Evolutionary conservation across 805 yeast species (phyloP), one percentile per base, ranked within the genome.

Genomic region (Candida quercuum): DNA sequence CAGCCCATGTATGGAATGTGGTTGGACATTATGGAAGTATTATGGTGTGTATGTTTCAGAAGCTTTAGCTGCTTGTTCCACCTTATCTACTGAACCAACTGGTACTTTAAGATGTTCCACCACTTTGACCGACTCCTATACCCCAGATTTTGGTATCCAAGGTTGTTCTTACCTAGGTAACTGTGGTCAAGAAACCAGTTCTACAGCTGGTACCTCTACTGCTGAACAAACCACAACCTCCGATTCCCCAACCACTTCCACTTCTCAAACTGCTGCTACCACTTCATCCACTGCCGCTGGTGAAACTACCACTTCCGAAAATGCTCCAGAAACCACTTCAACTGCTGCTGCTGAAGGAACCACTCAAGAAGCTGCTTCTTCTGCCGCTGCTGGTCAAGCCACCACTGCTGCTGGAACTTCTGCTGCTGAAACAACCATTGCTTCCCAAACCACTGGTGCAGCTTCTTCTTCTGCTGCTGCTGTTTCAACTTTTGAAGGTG

Each of bases 21-120:
- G 67, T 32, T 63, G 69, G 65, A 60, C 65, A 37, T 43, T 63
- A 42, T 63, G 67, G 67, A 40, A 40, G 33, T 59, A 63, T 47
- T 63, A 63, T 46, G 61, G 64, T 28, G 35, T 41, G 1, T 63
- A 46, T 47, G 53, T 63, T 36, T 40, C 54, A 18, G 27, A 43
- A 11, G 58, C 67, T 16, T 46, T 63, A 28, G 56, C 47, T n/a
- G 61, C 52, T 14, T 63, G 69, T 49, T 18, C 35, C 26, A 42
- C 52, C 16, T 35, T 46, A 11, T 38, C 52, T 13, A 61, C 66
- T n/a, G 56, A 51, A 39, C 67, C 67, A 52, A 63, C 67, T 25
- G 67, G 64, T 49, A 59, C 62, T 11, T 38, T 43, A 36, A 47
- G 52, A 47, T 51, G 55, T 33, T 51, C 56, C n/a, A 51, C 52